phyloP scores from a whole-genome alignment of 163 green algal species.

The Chlamydomonas reinhardtii region DNA sequence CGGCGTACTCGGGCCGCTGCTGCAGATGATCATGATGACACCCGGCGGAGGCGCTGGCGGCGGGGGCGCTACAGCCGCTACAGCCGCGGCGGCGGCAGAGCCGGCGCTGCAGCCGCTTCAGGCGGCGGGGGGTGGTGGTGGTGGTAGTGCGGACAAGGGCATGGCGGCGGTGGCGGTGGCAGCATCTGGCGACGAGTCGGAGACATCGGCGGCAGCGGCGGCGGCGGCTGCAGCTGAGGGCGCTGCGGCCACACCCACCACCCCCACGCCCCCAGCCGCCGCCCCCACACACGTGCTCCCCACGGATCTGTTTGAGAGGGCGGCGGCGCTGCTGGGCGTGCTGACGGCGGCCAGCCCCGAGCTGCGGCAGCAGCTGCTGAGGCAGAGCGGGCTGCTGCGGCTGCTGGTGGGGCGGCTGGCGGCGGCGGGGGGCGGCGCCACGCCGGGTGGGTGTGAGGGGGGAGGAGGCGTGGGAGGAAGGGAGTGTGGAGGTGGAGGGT shows the following conservation, averaged over 20 bases:
- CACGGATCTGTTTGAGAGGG: conserved; percentile 10
- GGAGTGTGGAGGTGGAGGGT: neutral
- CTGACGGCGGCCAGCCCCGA: conserved; percentile 2
- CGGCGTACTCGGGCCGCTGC: conserved; percentile 1
- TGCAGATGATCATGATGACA: conserved; percentile 22
- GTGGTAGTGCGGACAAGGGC: no score
- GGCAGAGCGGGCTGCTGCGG: neutral
- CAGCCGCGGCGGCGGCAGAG: no score
- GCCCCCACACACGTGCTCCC: neutral
- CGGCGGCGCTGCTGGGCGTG: neutral
- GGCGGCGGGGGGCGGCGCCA: neutral
- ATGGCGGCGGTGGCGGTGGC: no score
- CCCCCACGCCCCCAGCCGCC: neutral
- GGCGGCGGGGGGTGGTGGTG: neutral
- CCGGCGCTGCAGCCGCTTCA: no score
- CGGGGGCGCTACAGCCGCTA: neutral
- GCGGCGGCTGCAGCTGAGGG: neutral
- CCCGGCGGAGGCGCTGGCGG: neutral
- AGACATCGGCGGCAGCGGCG: neutral
- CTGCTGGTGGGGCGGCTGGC: conserved; percentile 14
- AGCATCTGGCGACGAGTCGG: no score
- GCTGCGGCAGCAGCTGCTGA: conserved; percentile 17
- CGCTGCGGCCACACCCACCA: neutral
- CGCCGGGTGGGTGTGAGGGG: conserved; percentile 4
- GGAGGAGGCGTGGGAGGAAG: neutral